phyloP scores from a whole-genome alignment of 768 basidiomycete genomes.

The Boletus tomentosulus region DNA sequence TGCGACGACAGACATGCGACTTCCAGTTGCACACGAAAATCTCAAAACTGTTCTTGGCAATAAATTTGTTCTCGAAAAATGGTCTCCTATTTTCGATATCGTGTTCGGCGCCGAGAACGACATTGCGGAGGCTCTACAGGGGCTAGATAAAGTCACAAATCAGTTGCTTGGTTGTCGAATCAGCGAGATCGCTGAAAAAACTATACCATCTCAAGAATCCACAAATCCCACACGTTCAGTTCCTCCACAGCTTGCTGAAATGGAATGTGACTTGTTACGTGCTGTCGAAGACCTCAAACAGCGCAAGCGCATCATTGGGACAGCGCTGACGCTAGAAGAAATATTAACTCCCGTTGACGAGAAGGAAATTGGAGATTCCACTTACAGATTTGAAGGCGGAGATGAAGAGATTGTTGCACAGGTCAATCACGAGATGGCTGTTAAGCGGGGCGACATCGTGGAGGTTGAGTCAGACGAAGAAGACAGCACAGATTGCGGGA shows the following conservation, averaged over 20 bases:
- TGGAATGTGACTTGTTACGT: not conserved
- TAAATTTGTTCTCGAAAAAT: too few relatives aligned
- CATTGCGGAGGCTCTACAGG: too few relatives aligned
- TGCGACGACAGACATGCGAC: too few relatives aligned
- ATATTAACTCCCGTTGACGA: constrained; percentile 1
- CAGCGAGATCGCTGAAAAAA: too few relatives aligned
- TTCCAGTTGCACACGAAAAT: too few relatives aligned
- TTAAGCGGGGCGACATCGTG: not conserved
- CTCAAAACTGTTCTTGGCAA: too few relatives aligned
- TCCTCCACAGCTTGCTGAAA: not conserved
- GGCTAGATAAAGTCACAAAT: too few relatives aligned
- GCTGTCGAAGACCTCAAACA: not conserved
- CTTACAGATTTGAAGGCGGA: constrained; percentile 1
- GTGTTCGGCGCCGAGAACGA: too few relatives aligned
- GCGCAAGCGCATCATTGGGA: not conserved
- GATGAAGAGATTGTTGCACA: not conserved
- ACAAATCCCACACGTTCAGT: too few relatives aligned
- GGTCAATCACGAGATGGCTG: constrained; percentile 2
- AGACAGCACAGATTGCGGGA: not conserved
- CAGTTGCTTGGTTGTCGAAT: too few relatives aligned
- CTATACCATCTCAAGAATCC: too few relatives aligned
- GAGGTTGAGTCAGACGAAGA: not conserved
- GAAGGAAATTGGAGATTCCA: not conserved
- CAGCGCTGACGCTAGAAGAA: not conserved
- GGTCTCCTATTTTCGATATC: too few relatives aligned